phyloP scores from a whole-genome alignment of 1,284 basidiomycete species.

The Melampsora americana region DNA sequence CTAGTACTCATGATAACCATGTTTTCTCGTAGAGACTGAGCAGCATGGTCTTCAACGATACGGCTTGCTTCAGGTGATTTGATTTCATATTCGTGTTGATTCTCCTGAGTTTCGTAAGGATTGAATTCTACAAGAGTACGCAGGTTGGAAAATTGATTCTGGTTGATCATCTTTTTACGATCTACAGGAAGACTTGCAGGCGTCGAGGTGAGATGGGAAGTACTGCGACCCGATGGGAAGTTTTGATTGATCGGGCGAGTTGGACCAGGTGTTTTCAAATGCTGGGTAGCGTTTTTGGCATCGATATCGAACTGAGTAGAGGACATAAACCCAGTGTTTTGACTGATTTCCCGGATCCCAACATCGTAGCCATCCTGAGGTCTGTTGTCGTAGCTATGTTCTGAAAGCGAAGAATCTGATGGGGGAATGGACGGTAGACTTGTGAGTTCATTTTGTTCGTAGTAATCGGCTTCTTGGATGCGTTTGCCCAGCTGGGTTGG shows the following conservation, averaged over 20 bases:
- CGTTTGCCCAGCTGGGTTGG: constrained; percentile 2
- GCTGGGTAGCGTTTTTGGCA: not conserved
- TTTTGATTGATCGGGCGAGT: constrained; percentile 20
- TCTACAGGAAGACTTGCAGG: constrained; percentile 22
- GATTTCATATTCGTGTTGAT: not conserved
- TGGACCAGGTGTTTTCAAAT: not conserved
- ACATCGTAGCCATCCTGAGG: constrained; percentile 34
- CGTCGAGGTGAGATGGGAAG: constrained; percentile 40
- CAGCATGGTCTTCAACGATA: constrained; percentile 26
- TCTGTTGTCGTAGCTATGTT: constrained; percentile 3
- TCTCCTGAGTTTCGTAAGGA: not conserved
- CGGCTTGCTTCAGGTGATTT: constrained; percentile 33
- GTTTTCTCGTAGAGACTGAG: constrained; percentile 8
- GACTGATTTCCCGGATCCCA: constrained; percentile 14
- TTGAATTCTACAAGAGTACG: not conserved
- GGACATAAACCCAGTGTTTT: constrained; percentile 4
- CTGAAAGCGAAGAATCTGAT: not conserved
- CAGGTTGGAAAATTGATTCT: not conserved
- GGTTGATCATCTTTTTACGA: not conserved
- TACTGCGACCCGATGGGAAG: constrained; percentile 1
- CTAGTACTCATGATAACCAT: constrained; percentile 21
- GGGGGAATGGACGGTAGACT: constrained; percentile 27
- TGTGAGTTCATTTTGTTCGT: constrained; percentile 17
- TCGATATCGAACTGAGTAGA: not conserved
- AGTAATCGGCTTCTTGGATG: not conserved